A percentile compares a stretch with the other conserved stretches of the same genome.
phyloP scores from a whole-genome alignment of 1,139 yeast species.

The Pneumocystis murina region DNA sequence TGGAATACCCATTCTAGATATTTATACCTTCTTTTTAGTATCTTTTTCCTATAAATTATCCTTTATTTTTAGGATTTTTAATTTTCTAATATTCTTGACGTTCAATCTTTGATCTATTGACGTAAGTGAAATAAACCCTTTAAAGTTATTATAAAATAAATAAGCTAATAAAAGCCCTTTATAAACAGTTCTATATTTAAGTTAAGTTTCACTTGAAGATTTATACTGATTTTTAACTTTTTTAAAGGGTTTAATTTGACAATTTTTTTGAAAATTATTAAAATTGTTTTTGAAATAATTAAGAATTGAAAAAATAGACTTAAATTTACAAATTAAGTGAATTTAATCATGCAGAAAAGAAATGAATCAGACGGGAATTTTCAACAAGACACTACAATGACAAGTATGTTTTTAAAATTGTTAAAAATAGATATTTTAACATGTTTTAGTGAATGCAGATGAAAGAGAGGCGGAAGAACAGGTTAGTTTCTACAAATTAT shows the following conservation, averaged over 20 bases:
- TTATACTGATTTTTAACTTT: neutral
- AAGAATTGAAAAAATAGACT: neutral
- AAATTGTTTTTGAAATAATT: neutral
- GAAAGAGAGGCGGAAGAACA: neutral
- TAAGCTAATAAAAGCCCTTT: neutral
- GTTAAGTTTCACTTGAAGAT: neutral
- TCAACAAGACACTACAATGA: neutral
- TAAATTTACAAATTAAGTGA: neutral
- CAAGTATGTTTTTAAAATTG: neutral
- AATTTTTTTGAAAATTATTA: neutral
- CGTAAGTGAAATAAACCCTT: neutral
- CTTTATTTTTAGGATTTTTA: neutral
- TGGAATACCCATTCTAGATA: neutral
- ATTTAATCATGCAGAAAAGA: neutral
- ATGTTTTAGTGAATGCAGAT: neutral
- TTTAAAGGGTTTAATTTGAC: neutral
- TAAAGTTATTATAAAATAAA: neutral
- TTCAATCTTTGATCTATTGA: too few relatives aligned
- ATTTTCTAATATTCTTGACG: neutral
- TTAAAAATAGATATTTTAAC: neutral
- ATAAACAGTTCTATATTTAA: neutral
- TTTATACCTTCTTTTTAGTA: neutral
- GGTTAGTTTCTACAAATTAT: neutral
- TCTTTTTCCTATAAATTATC: neutral
- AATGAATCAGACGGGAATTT: neutral